A percentile compares a stretch with the other conserved stretches of the same genome.
Conservation (phyloP, 1,284 basidiomycete species). For the Grifola frondosa region DNA sequence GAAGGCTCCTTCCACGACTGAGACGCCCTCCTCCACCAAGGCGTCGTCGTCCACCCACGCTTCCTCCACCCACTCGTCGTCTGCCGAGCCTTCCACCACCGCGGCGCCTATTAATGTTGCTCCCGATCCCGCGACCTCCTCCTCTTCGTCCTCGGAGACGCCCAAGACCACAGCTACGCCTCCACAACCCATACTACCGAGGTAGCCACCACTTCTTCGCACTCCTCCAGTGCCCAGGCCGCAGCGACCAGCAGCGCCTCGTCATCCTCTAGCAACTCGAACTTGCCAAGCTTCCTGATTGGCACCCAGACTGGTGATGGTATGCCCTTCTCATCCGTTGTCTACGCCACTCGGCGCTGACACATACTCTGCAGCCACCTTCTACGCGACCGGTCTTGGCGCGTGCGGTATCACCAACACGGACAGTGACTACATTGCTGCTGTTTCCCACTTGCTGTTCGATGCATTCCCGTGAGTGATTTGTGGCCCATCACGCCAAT, state of each 20-base stretch:
- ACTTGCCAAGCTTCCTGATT: constrained; percentile 34
- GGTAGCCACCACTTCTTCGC: constrained; percentile 18
- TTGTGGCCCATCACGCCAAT: not conserved
- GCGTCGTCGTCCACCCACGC: constrained; percentile 7
- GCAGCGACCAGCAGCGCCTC: constrained; percentile 13
- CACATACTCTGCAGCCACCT: constrained; percentile 43
- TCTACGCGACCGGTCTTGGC: constrained; percentile 60
- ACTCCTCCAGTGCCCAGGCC: constrained; percentile 18
- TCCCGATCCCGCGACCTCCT: constrained; percentile 9
- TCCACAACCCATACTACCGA: constrained; percentile 1
- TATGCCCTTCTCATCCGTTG: constrained; percentile 18
- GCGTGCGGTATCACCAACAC: constrained; percentile 66
- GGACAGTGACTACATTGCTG: constrained; percentile 56
- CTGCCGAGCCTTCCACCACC: constrained; percentile 24
- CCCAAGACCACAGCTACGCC: constrained; percentile 7
- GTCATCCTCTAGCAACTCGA: constrained; percentile 15
- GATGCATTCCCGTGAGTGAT: constrained; percentile 59
- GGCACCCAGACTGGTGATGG: constrained; percentile 55
- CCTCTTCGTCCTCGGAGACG: constrained; percentile 5
- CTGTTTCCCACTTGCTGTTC: constrained; percentile 57
- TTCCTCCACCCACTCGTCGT: too few relatives aligned
- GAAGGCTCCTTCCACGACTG: not conserved
- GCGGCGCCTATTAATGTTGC: constrained; percentile 23
- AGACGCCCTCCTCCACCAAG: constrained; percentile 3
- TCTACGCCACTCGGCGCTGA: constrained; percentile 2